Conservation (phyloP, 495 filamentous ascomycete species). For the Sphaerosporella brunnea region DNA sequence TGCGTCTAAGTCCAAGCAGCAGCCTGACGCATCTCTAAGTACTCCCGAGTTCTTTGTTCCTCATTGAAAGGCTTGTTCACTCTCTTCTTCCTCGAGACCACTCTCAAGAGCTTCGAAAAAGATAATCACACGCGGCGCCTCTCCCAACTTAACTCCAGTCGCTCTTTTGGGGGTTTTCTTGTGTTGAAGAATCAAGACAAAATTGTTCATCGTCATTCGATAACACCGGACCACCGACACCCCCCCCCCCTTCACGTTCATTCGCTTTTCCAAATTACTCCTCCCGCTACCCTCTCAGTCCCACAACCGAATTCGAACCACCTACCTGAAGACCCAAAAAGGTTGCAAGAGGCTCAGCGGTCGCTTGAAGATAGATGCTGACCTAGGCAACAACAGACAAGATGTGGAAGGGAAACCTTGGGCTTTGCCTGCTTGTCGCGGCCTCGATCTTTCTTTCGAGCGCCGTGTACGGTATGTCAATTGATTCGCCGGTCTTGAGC, state of each 20-base stretch:
- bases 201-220: background rate
- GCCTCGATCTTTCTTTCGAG: background rate
- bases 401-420: background rate
- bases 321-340: too few species aligned
- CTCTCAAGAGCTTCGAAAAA: too few species aligned
- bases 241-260: background rate
- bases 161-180: background rate
- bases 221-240: background rate
- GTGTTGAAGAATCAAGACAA: background rate
- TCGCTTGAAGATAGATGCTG: background rate
- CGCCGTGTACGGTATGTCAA: too few species aligned
- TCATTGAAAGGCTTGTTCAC: too few species aligned
- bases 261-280: too few species aligned
- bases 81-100: too few species aligned
- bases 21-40: too few species aligned
- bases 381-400: background rate
- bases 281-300: too few species aligned
- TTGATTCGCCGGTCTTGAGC: too few species aligned
- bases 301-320: too few species aligned
- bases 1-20: too few species aligned
- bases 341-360: background rate
- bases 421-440: background rate
- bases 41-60: too few species aligned
- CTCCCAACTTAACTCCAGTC: background rate
- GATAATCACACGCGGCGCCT: background rate